These are phyloP conservation scores for Venturiaceae sp. DNA, from an alignment of 2,329 filamentous ascomycete genomes.

Conservation along the genomic window DNA sequence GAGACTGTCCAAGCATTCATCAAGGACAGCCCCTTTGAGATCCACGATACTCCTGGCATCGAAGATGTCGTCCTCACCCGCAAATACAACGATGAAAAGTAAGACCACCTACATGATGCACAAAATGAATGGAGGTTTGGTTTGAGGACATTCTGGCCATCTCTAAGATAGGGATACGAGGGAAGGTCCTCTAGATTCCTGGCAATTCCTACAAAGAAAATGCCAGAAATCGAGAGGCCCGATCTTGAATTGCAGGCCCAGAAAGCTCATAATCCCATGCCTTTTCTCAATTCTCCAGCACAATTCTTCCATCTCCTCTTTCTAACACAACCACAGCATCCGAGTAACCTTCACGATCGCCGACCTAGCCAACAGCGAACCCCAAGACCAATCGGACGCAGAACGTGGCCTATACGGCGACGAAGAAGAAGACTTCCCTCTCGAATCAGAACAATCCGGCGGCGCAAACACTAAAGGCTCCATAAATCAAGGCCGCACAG, in stretches of 20 bases:
- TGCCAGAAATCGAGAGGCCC: too few relatives aligned
- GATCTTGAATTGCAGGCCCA: too few relatives aligned
- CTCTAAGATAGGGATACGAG: too few relatives aligned
- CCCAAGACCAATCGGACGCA: slow-evolving; percentile 44
- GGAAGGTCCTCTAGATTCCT: too few relatives aligned
- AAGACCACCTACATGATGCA: slow-evolving; percentile 22
- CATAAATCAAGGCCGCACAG: neutral
- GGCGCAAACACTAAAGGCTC: slow-evolving; percentile 44
- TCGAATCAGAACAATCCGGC: slow-evolving; percentile 31
- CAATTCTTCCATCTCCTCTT: neutral
- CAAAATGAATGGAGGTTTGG: too few relatives aligned
- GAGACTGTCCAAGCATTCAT: slow-evolving; percentile 80
- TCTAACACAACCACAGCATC: slow-evolving; percentile 40
- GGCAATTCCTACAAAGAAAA: too few relatives aligned
- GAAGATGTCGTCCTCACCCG: slow-evolving; percentile 82
- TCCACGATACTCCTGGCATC: slow-evolving; percentile 69
- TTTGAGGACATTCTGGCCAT: too few relatives aligned
- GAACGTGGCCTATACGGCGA: slow-evolving; percentile 48
- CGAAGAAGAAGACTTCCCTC: slow-evolving; percentile 26
- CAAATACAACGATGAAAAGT: slow-evolving; percentile 83
- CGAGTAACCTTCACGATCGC: slow-evolving; percentile 76
- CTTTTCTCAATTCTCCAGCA: too few relatives aligned
- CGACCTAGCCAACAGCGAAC: slow-evolving; percentile 53
- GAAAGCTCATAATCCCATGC: too few relatives aligned
- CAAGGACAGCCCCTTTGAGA: slow-evolving; percentile 71